Conservation (phyloP, 1,284 basidiomycete species). For the Inonotus obliquus region DNA sequence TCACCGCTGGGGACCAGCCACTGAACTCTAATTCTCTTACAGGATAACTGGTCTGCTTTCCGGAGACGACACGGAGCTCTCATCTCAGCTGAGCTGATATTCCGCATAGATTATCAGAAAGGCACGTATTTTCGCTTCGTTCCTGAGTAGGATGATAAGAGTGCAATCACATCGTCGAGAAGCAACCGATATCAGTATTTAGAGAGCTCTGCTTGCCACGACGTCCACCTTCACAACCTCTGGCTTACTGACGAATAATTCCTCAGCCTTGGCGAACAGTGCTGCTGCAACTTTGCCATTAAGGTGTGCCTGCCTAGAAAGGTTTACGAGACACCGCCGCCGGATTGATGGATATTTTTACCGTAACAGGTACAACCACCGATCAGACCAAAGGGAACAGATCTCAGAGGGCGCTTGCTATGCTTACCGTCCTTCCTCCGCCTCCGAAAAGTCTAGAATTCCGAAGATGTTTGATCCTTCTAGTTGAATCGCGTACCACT, state of each 20-base stretch:
- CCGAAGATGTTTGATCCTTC: slow-evolving; percentile 35
- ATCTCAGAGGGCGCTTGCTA: not conserved
- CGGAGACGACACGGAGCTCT: no score
- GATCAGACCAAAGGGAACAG: not conserved
- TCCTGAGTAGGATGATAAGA: no score
- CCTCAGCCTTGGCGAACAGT: slow-evolving; percentile 32
- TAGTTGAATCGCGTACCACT: slow-evolving; percentile 39
- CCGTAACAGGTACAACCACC: not conserved
- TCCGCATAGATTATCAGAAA: no score
- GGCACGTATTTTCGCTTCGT: no score
- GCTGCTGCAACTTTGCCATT: slow-evolving; percentile 34
- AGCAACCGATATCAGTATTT: not conserved
- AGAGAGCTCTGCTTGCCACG: slow-evolving; percentile 24
- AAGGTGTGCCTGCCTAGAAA: slow-evolving; percentile 30
- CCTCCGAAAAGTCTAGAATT: slow-evolving; percentile 37
- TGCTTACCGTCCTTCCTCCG: slow-evolving; percentile 27
- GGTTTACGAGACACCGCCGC: not conserved
- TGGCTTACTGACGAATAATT: slow-evolving; percentile 29
- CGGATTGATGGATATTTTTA: not conserved
- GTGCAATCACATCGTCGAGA: not conserved
- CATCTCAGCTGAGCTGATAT: no score
- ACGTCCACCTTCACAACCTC: slow-evolving; percentile 33
- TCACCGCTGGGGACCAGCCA: no score
- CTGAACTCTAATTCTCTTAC: no score
- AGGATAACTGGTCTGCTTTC: no score